Evolutionary conservation across 352 stramenopile species (phyloP), one percentile per base, ranked within the genome.

Genomic region (Pythium angustatum): DNA sequence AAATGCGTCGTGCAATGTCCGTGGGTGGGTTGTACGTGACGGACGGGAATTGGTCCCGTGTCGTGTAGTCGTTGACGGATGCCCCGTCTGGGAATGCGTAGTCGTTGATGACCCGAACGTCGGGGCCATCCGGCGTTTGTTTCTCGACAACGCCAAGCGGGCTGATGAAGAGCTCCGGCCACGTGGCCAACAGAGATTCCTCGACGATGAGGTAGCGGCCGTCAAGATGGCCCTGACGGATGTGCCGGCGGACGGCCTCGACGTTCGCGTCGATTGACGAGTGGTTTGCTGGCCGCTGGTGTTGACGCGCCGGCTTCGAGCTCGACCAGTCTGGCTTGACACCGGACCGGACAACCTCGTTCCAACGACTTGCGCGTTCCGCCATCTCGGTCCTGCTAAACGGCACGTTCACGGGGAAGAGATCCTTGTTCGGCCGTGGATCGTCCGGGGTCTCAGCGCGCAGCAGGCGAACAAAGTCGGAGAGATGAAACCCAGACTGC

Each of bases 121-220:
- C 58, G 36, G 19, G 17, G n/a, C 22, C 27, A 30, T 21, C 24
- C 7, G 45, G 38, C 11, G 53, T 14, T 6, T 19, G 22, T 45
- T 66, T 66, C 26, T 41, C 59, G 4, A 66, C 59, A 15, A 26
- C 59, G 33, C 59, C 59, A 24, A 66, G 34, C 9, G 59, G 48
- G 19, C 59, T 66, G 17, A 8, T 21, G 31, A 59, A 40, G 2
- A 66, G 11, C 28, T 47, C 57, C 22, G 49, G 14, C 59, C 1
- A 59, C 30, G 17, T 7, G 26, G 36, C 2, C 4, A 45, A 21
- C 17, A 60, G 17, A 1, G 19, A 31, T 2, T 33, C 1, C 5
- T 60, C 59, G 36, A 60, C 2, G 24, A 66, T 41, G 11, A 66
- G 47, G 5, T 36, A 58, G 6, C 21, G 21, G 19, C 26, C 24